Base-by-base conservation (phyloP, 2,329 filamentous ascomycete genomes). In the Grosmannia clavigera region DNA sequence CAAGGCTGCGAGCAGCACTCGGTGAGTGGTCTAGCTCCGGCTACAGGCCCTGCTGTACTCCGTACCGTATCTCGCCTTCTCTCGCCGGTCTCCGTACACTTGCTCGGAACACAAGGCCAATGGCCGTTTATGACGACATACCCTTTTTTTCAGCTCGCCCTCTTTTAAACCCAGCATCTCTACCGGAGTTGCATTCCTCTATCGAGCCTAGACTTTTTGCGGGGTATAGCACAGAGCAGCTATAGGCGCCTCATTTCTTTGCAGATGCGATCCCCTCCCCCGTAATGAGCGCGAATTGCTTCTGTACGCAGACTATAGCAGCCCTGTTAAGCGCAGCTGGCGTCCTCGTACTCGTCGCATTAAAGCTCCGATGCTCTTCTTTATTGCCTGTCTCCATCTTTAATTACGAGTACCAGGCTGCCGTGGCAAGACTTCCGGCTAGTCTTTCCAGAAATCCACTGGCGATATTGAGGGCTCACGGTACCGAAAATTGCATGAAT, bases 201-300 rank as follows among this genome's bases (percentile, higher is more conserved):
- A 60, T 60, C 55, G 25, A 55, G 59, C n/a, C 57, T 58, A 58
- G 59, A 50, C 12, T 29, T 50, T 60, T 60, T 60, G 59, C 59
- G 59, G 59, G 59, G 59, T 60, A 60, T 60, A 60, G 35, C 31
- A 54, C 31, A 54, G 48, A 12, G 14, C 58, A 9, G 9, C 25
- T 60, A 60, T 46, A 46, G 43, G 31, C 31, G 22, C 27, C 10
- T 29, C 46, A 27, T 29, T 50, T 33, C 19, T 25, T 35, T 27
- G 19, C 43, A n/a, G 43, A 46, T 46, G 43, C 33, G 40, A 43
- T 43, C 1, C 40, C 9, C 10, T 11, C 29, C 29, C 29, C 29
- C 29, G 29, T 31, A 4, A 4, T 31, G 29, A 31, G 29, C 29
- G 29, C 33, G 33, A 11, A 22, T 22, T 22, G 22, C 22, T 22